These are phyloP conservation scores for Irpex rosettiformis DNA, from an alignment of 1,284 basidiomycete genomes.

Conservation along the genomic window DNA sequence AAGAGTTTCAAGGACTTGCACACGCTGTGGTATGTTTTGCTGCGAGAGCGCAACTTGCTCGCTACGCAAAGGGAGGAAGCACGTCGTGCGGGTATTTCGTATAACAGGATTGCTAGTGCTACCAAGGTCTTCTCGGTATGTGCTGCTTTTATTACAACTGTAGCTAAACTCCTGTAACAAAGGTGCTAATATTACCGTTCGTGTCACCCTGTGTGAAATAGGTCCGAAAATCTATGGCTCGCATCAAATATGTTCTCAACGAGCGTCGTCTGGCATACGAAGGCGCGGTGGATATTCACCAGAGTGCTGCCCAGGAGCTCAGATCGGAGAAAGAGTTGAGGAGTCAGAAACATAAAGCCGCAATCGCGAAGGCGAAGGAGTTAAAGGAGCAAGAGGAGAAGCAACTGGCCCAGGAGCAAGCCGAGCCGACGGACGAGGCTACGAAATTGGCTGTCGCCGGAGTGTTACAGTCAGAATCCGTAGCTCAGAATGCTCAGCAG, in stretches of 20 bases:
- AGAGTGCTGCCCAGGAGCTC: slow-evolving; percentile 23
- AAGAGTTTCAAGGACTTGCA: slow-evolving; percentile 93
- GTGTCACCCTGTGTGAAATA: too few relatives aligned
- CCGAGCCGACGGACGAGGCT: slow-evolving; percentile 16
- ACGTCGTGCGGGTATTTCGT: slow-evolving; percentile 50
- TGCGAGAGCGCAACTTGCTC: slow-evolving; percentile 86
- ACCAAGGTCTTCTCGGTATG: slow-evolving; percentile 19
- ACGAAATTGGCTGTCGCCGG: slow-evolving; percentile 24
- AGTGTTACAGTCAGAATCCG: slow-evolving; percentile 19
- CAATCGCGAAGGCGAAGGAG: slow-evolving; percentile 12
- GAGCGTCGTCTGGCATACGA: slow-evolving; percentile 87
- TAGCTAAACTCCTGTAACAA: background rate
- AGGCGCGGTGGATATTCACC: slow-evolving; percentile 49
- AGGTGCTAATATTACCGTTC: too few relatives aligned
- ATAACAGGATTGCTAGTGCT: slow-evolving; percentile 10
- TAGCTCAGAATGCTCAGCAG: background rate
- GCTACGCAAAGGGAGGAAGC: slow-evolving; percentile 84
- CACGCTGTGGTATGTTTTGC: slow-evolving; percentile 87
- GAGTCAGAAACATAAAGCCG: slow-evolving; percentile 4
- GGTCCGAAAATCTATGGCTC: slow-evolving; percentile 96
- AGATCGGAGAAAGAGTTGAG: slow-evolving; percentile 11
- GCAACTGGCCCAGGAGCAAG: slow-evolving; percentile 21
- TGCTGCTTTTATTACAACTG: background rate
- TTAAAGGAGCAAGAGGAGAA: slow-evolving; percentile 18
- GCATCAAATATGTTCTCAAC: slow-evolving; percentile 92